Evolutionary conservation across 371 early-diverging fungal genomes (phyloP), one percentile per base, ranked within the genome.

Genomic region (Apophysomyces variabilis): DNA sequence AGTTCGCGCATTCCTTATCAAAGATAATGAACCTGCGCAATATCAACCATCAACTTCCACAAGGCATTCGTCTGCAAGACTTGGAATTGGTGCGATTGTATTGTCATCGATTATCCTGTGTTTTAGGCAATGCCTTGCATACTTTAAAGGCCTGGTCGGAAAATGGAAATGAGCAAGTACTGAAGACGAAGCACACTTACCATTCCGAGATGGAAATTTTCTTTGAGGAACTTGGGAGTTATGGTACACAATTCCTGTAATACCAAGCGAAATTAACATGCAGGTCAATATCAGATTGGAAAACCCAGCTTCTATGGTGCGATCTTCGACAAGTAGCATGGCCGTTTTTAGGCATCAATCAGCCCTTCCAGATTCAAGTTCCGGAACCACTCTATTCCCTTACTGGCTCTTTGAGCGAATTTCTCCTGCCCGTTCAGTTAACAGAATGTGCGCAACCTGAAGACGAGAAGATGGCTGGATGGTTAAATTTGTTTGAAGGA

Each of bases 301-400:
- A 64, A 58, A 61, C 66, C 14, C 69, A 62, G 13, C 47, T 72
- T 43, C 44, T 72, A 46, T 74, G 72, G 75, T 65, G 64, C 44
- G 66, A 62, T 58, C 9, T 69, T 8, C 37, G 43, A 12, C 54
- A 21, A 18, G 21, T 50, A 26, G 54, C 54, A 5, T 46, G 47
- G 26, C 36, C 39, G 18, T n/a, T 60, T 13, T 4, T 39, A n/a
- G 47, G 57, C 16, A 47, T 54, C 44, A 37, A n/a, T 32, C 58
- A 62, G 14, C 26, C 60, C 9, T 26, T 50, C 11, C 54, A 50
- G 1, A 47, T 68, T 5, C 41, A 35, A 38, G 61, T 70, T 32
- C 67, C 70, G 11, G 26, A 13, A 37, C 11, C 56, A 18, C 41
- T 70, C 3, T 54, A 60, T 45, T 60, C 38, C 7, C 46, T 70